Evolutionary conservation across 768 basidiomycete genomes (phyloP).

Genomic region (Boletus patriciae): DNA sequence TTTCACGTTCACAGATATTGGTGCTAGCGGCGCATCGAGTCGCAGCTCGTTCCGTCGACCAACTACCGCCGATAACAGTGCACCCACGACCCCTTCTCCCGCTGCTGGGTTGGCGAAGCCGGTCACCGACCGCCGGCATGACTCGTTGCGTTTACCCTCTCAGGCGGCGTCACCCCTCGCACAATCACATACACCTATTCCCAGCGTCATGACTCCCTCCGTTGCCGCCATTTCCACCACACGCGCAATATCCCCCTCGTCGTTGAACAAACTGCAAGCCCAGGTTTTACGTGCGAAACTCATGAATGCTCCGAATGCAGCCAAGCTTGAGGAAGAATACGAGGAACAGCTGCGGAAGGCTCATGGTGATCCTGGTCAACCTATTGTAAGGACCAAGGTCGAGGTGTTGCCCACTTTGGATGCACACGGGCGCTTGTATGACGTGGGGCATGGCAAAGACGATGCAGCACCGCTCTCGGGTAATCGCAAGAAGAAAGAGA

Average conservation of each 20-base stretch:
- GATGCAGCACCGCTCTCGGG: constrained; percentile 54
- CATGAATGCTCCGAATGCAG: constrained; percentile 76
- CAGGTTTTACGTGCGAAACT: constrained; percentile 90
- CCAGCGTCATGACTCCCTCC: constrained; percentile 84
- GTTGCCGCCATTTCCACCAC: constrained; percentile 29
- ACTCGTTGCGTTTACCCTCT: constrained; percentile 61
- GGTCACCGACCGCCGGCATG: constrained; percentile 52
- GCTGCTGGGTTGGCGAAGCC: constrained; percentile 26
- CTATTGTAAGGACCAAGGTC: constrained; percentile 55
- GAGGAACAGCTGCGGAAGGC: constrained; percentile 62
- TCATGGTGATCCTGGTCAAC: constrained; percentile 43
- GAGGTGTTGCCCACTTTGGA: constrained; percentile 91
- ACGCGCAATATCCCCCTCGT: constrained; percentile 67
- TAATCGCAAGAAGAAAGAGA: constrained; percentile 78
- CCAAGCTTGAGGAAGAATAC: constrained; percentile 80
- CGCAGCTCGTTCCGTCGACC: constrained; percentile 90
- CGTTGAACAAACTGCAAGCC: constrained; percentile 90
- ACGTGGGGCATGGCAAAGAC: constrained; percentile 79
- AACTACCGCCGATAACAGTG: constrained; percentile 55
- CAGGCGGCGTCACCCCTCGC: constrained; percentile 58
- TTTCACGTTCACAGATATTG: constrained; percentile 68
- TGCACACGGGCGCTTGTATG: constrained; percentile 80
- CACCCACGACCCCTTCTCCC: constrained; percentile 58
- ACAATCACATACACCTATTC: constrained; percentile 80
- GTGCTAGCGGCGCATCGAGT: constrained; percentile 63